Evolutionary conservation across 805 yeast genomes (phyloP).

Genomic region (Brettanomyces nanus): DNA sequence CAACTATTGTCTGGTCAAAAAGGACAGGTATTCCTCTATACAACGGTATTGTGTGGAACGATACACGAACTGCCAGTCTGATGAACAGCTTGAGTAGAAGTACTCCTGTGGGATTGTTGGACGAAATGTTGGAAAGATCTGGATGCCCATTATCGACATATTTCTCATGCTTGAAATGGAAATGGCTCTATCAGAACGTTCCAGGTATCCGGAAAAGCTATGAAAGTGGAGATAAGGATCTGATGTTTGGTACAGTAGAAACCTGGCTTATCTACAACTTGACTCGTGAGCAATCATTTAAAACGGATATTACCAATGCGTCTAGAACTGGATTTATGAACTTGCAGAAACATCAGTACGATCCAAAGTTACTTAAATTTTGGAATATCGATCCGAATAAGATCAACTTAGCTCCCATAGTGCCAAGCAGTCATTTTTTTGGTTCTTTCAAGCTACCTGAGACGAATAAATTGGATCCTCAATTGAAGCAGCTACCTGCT

Average conservation of each 20-base stretch:
- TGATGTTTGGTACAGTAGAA: slow-evolving; percentile 92
- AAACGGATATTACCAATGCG: slow-evolving; percentile 88
- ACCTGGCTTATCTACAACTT: slow-evolving; percentile 87
- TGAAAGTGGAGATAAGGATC: slow-evolving; percentile 57
- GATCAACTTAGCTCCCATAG: slow-evolving; percentile 66
- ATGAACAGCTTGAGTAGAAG: slow-evolving; percentile 54
- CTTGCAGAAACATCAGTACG: slow-evolving; percentile 67
- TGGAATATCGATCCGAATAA: slow-evolving; percentile 71
- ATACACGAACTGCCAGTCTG: slow-evolving; percentile 72
- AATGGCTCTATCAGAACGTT: slow-evolving; percentile 83
- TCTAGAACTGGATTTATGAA: slow-evolving; percentile 88
- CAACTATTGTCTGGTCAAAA: slow-evolving; percentile 82
- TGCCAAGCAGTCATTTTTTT: slow-evolving; percentile 68
- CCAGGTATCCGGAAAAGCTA: slow-evolving; percentile 57
- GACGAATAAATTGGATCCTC: slow-evolving; percentile 19
- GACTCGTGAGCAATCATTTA: slow-evolving; percentile 60
- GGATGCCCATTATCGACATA: slow-evolving; percentile 90
- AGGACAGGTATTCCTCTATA: slow-evolving; percentile 74
- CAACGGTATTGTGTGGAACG: slow-evolving; percentile 95
- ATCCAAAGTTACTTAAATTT: slow-evolving; percentile 61
- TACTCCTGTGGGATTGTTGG: slow-evolving; percentile 47
- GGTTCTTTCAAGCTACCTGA: slow-evolving; percentile 65
- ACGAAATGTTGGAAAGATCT: slow-evolving; percentile 51
- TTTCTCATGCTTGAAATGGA: slow-evolving; percentile 82
- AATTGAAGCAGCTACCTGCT: neutral